Percentiles rank a stretch among this genome's conserved stretches.
Conservation (phyloP, 2,329 filamentous ascomycete species). For the Penicillium frequentans region DNA sequence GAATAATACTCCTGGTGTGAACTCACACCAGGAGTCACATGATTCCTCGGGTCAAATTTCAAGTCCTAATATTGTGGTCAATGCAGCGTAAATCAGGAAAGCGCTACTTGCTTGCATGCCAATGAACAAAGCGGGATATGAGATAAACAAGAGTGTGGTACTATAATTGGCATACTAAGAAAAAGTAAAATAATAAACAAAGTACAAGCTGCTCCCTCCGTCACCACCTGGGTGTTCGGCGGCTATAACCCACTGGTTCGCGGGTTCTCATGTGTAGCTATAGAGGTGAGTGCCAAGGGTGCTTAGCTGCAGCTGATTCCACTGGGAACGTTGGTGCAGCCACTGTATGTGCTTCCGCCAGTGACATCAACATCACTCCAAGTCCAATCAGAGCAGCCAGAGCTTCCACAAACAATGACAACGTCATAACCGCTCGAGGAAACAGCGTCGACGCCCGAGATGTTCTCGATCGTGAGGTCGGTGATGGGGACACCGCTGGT, state of each 20-base stretch:
- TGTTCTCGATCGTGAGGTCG: conserved; percentile 36
- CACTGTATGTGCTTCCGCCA: conserved; percentile 50
- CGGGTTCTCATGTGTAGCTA: too few relatives aligned
- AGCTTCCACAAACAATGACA: conserved; percentile 56
- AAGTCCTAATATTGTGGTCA: too few relatives aligned
- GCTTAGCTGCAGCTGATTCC: conserved; percentile 28
- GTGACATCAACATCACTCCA: conserved; percentile 53
- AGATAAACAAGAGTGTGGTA: too few relatives aligned
- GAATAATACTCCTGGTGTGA: too few relatives aligned
- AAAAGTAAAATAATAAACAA: background rate
- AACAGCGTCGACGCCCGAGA: conserved; percentile 35
- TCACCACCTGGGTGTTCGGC: background rate
- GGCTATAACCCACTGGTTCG: too few relatives aligned
- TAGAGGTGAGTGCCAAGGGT: background rate
- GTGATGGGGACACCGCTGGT: conserved; percentile 42
- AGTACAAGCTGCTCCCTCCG: background rate
- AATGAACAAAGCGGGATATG: too few relatives aligned
- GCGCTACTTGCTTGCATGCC: too few relatives aligned
- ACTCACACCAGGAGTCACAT: too few relatives aligned
- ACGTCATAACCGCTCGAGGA: conserved; percentile 39
- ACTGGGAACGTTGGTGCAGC: conserved; percentile 44
- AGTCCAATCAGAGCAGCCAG: conserved; percentile 49
- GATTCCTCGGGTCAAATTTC: too few relatives aligned
- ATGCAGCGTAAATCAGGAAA: too few relatives aligned
- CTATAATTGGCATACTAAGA: too few relatives aligned